phyloP scores from a whole-genome alignment of 2,329 filamentous ascomycete species.

The Botryotinia globosa region DNA sequence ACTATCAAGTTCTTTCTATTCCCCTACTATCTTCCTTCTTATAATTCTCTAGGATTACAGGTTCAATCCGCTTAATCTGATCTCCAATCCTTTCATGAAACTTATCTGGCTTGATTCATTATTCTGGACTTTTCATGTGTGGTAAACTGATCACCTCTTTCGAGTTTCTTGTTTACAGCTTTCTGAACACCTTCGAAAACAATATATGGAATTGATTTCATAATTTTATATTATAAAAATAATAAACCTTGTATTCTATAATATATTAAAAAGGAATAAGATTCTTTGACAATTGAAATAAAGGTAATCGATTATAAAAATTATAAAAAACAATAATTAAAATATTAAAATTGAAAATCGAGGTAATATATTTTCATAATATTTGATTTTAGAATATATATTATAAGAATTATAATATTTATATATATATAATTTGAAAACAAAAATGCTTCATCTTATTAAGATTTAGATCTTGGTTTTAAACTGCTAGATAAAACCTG shows the following conservation, averaged over 20 bases:
- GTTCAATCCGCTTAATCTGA: background rate
- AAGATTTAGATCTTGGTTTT: background rate
- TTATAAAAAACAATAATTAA: no score
- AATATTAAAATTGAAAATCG: no score
- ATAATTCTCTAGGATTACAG: background rate
- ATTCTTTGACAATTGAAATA: no score
- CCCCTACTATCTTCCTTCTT: background rate
- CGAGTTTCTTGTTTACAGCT: rapidly evolving
- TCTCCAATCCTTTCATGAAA: background rate
- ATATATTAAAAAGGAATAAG: rapidly evolving
- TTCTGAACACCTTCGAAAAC: background rate
- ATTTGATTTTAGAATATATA: no score
- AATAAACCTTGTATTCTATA: background rate
- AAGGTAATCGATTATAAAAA: no score
- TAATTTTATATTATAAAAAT: background rate
- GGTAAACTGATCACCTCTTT: background rate
- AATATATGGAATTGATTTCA: background rate
- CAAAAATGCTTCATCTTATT: rapidly evolving
- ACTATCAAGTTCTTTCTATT: background rate
- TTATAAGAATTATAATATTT: no score
- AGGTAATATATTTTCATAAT: background rate
- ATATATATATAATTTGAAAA: no score
- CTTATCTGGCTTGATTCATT: no score
- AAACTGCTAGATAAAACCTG: background rate
- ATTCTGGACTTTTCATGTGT: background rate